Evolutionary conservation across 148 eudicot species (phyloP).

Genomic region (Rhododendron kiyosumense): DNA sequence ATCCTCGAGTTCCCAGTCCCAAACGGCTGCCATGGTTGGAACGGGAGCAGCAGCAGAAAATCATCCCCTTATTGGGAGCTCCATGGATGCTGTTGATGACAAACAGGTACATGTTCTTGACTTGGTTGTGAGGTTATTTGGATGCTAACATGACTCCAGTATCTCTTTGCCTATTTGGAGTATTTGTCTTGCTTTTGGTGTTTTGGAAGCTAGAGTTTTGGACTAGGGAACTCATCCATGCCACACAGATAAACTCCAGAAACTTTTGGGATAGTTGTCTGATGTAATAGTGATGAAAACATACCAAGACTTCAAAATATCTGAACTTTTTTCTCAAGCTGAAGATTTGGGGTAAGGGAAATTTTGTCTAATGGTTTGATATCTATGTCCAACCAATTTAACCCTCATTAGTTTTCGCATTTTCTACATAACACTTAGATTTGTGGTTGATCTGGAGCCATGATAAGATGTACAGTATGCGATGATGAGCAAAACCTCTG

Average conservation of each 20-base stretch:
- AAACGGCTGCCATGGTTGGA: constrained; percentile 46
- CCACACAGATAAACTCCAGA: neutral
- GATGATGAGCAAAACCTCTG: neutral
- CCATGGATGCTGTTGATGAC: constrained; percentile 51
- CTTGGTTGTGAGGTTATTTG: neutral
- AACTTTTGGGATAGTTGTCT: neutral
- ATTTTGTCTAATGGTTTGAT: neutral
- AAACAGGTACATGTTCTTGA: constrained; percentile 45
- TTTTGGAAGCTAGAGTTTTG: neutral
- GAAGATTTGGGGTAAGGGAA: neutral
- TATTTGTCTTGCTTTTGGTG: neutral
- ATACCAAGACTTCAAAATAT: neutral
- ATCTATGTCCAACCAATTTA: neutral
- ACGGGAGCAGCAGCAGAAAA: constrained; percentile 47
- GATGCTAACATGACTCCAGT: neutral
- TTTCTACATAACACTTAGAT: neutral
- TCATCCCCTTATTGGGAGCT: constrained; percentile 49
- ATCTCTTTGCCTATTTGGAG: neutral
- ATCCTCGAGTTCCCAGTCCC: constrained; percentile 56
- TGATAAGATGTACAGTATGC: neutral
- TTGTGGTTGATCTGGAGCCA: neutral
- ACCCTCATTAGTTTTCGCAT: neutral
- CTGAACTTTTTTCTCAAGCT: neutral
- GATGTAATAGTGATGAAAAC: neutral
- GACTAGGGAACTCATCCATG: neutral